Evolutionary conservation across 2,329 filamentous ascomycete genomes (phyloP).

Genomic region (Diplodia intermedia): DNA sequence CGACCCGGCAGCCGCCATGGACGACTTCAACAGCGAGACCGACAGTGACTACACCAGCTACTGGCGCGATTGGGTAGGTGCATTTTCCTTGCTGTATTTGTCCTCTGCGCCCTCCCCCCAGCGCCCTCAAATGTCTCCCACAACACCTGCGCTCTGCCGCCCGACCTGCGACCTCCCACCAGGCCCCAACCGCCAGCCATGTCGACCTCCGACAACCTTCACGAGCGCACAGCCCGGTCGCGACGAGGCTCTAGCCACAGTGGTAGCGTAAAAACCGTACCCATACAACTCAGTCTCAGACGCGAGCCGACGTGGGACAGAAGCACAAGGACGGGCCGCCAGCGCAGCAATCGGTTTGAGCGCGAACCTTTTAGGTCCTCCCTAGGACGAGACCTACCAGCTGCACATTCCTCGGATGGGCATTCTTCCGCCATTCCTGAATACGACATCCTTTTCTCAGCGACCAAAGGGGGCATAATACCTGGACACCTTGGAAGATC

Average conservation of each 20-base stretch:
- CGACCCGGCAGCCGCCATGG: slow-evolving; percentile 65
- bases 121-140: not conserved
- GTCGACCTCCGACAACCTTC: slow-evolving; percentile 11
- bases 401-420: not conserved
- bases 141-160: slow-evolving; percentile 19
- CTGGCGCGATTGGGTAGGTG: slow-evolving; percentile 97
- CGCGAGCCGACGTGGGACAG: not conserved
- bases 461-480: not conserved
- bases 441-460: not conserved
- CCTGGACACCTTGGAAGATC: not conserved
- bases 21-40: slow-evolving; percentile 96
- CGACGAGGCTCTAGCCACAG: not conserved
- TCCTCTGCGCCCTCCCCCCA: not conserved
- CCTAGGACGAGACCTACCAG: not conserved
- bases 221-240: not conserved
- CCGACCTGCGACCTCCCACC: slow-evolving; percentile 15
- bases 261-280: not conserved
- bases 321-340: not conserved
- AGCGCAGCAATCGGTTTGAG: slow-evolving; percentile 22
- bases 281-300: not conserved
- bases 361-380: not conserved
- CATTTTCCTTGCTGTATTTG: slow-evolving; percentile 18
- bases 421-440: not conserved
- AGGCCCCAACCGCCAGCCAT: slow-evolving; percentile 19
- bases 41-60: slow-evolving; percentile 99